Evolutionary conservation across 2,329 filamentous ascomycete genomes (phyloP), one percentile per base, ranked within the genome.

Genomic region (Penicillium sp.): DNA sequence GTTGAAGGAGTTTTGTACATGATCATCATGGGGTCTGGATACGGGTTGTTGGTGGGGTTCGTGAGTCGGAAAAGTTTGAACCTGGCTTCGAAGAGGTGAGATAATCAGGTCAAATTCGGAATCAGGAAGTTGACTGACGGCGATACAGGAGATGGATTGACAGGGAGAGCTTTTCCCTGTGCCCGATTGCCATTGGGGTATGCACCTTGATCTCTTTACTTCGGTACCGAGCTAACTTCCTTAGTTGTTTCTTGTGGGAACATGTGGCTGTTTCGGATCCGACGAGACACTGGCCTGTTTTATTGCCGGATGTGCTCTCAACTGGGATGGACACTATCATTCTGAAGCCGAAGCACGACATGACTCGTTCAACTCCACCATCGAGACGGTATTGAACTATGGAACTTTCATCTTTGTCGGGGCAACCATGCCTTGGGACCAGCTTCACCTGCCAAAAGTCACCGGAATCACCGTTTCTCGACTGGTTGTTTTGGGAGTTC

Each of bases 251-350:
- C 70, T 82, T 31, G 72, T 85, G 24, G 81, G 83, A 2, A 80
- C 81, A 0, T 81, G 79, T 50, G 82, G 82, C 24, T 72, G 76
- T 20, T 72, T 85, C 14, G 82, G 82, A 11, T 81, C 80, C 0
- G 81, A 84, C 48, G 83, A 85, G 54, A 76, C 84, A 0, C 73
- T 86, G 3, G 81, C 82, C 3, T 86, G 81, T 62, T 84, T 84
- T 51, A 74, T 81, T 2, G 82, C 83, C 0, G 83, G 83, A 6
- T 80, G 76, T 59, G 76, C 76, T 11, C 68, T 86, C 41, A 86
- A 85, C 66, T 86, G 83, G 83, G 79, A 85, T 49, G 82, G 83
- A 3, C 62, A 76, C n/a, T 85, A 80, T 58, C 77, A 84, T 2
- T 72, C 72, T 4, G 82, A 85, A 63, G 75, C 79, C 0, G 74